Evolutionary conservation across 2,329 filamentous ascomycete species (phyloP).

Genomic region (Didymella exigua): DNA sequence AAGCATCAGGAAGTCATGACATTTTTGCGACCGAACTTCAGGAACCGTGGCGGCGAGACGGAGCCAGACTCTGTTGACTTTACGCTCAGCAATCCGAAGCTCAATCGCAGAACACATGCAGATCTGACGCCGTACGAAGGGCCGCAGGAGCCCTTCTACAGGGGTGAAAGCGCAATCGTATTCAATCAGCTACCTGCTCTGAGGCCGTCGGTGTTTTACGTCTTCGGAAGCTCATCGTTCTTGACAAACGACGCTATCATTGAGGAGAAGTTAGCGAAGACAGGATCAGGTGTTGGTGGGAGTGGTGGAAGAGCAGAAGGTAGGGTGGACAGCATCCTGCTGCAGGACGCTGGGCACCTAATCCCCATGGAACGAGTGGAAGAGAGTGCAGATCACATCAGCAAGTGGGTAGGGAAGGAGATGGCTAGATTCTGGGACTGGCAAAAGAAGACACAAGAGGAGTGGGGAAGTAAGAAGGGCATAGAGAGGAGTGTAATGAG

Average conservation of each 20-base stretch:
- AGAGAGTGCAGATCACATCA: slow-evolving; percentile 64
- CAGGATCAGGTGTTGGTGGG: slow-evolving; percentile 69
- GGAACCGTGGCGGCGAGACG: slow-evolving; percentile 51
- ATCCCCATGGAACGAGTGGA: slow-evolving; percentile 80
- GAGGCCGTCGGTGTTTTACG: slow-evolving; percentile 40
- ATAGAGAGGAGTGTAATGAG: slow-evolving; percentile 37
- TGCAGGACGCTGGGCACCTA: slow-evolving; percentile 74
- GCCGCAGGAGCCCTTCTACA: slow-evolving; percentile 65
- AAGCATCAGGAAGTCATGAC: slow-evolving; percentile 89
- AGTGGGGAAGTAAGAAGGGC: slow-evolving; percentile 40
- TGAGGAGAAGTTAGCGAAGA: slow-evolving; percentile 66
- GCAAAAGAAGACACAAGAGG: slow-evolving; percentile 39
- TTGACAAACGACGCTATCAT: slow-evolving; percentile 60
- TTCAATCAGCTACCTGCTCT: slow-evolving; percentile 65
- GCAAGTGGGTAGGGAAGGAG: slow-evolving; percentile 49
- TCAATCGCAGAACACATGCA: slow-evolving; percentile 51
- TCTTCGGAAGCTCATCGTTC: slow-evolving; percentile 60
- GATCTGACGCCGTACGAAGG: slow-evolving; percentile 47
- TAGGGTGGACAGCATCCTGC: slow-evolving; percentile 67
- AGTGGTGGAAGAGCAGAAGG: slow-evolving; percentile 69
- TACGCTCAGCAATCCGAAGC: slow-evolving; percentile 32
- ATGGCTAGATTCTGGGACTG: slow-evolving; percentile 46
- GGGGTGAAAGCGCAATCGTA: slow-evolving; percentile 65
- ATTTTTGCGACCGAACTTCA: slow-evolving; percentile 68
- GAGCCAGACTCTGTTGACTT: slow-evolving; percentile 50